Conservation (phyloP, 1,139 yeast genomes). For the Wickerhamomyces sp. region DNA sequence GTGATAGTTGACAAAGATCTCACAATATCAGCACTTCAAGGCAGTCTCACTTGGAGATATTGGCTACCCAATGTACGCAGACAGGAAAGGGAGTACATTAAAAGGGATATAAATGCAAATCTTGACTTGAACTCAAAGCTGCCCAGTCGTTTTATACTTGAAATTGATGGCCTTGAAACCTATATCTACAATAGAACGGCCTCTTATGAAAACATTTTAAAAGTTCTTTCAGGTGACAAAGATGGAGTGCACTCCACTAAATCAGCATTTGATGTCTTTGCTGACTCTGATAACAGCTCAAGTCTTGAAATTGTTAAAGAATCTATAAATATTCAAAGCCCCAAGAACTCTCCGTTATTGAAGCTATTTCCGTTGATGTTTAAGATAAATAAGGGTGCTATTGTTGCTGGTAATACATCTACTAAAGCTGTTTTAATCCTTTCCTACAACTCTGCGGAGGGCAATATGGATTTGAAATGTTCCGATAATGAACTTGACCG, state of each 20-base stretch:
- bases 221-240: constrained; percentile 32
- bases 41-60: constrained; percentile 84
- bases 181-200: constrained; percentile 74
- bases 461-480: constrained; percentile 52
- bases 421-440: constrained; percentile 71
- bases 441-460: constrained; percentile 54
- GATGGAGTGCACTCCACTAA: constrained; percentile 9
- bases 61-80: constrained; percentile 63
- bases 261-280: constrained; percentile 23
- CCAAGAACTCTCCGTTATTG: constrained; percentile 14
- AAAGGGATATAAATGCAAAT: constrained; percentile 25
- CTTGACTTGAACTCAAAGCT: constrained; percentile 36
- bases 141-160: constrained; percentile 57
- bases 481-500: constrained; percentile 51
- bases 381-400: constrained; percentile 60
- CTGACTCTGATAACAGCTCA: constrained; percentile 14
- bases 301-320: constrained; percentile 3
- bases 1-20: constrained; percentile 67
- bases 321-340: constrained; percentile 1
- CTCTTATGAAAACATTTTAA: constrained; percentile 68
- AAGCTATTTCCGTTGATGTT: constrained; percentile 55
- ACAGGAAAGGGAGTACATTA: constrained; percentile 32
- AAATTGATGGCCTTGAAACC: constrained; percentile 73
- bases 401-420: constrained; percentile 72
- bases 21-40: constrained; percentile 63